Conservation (phyloP, 2,329 filamentous ascomycete genomes). For the Sporothrix inflata region DNA sequence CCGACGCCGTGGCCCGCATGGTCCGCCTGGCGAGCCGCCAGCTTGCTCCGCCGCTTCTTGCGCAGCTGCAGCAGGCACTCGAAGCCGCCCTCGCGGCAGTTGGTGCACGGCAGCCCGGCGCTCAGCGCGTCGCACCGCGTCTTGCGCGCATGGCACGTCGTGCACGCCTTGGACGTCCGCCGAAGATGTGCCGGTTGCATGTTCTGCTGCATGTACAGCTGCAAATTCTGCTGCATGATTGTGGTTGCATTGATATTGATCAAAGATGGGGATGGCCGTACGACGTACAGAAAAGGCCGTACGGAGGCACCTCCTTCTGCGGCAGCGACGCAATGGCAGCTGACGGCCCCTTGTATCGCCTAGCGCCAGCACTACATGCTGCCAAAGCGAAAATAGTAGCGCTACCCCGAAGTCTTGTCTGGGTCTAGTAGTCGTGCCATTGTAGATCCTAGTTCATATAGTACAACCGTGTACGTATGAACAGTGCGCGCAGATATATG, state of each 20-base stretch:
- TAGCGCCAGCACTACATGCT: too few species aligned
- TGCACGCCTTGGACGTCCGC: not conserved
- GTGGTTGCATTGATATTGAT: not conserved
- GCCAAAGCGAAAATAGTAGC: too few species aligned
- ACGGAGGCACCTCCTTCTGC: too few species aligned
- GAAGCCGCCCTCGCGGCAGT: slow-evolving; percentile 2
- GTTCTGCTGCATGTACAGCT: too few species aligned
- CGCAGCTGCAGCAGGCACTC: not conserved
- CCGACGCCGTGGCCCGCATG: not conserved
- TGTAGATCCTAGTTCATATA: too few species aligned
- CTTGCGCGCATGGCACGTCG: not conserved
- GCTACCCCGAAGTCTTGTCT: too few species aligned
- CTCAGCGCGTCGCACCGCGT: not conserved
- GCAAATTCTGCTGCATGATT: too few species aligned
- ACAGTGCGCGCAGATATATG: too few species aligned
- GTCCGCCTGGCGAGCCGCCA: not conserved
- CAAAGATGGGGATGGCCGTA: not conserved
- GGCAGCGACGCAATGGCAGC: too few species aligned
- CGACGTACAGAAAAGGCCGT: not conserved
- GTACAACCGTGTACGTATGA: too few species aligned
- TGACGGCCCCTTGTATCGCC: too few species aligned
- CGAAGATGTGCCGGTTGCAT: not conserved
- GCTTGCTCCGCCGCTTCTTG: not conserved
- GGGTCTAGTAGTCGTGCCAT: too few species aligned
- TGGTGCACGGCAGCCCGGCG: not conserved